Evolutionary conservation across 352 stramenopile species (phyloP).

Genomic region (Aphanomyces cochlioides): DNA sequence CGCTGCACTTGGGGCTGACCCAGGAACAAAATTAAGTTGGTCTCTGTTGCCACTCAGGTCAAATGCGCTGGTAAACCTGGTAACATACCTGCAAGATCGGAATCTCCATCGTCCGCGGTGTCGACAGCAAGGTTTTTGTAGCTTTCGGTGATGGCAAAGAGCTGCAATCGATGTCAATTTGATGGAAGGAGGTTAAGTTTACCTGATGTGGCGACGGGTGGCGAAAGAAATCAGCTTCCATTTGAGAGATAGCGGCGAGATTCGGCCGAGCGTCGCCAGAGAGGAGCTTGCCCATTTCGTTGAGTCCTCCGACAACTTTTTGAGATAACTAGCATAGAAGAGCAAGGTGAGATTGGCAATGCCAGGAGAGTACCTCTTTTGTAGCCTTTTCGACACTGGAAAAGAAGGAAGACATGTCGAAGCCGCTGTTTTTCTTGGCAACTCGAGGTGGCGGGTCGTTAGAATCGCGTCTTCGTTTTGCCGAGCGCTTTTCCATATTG

Average conservation of each 20-base stretch:
- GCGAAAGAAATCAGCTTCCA: conserved; percentile 24
- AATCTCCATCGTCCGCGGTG: background rate
- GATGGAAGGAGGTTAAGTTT: background rate
- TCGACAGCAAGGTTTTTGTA: conserved; percentile 8
- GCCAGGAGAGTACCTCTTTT: background rate
- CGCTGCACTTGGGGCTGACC: conserved; percentile 23
- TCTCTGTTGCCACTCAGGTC: background rate
- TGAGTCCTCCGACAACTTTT: conserved; percentile 15
- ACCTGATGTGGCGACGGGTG: background rate
- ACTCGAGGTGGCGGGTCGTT: background rate
- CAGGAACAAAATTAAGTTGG: conserved; percentile 13
- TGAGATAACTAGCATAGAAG: conserved; percentile 6
- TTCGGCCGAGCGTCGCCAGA: conserved; percentile 7
- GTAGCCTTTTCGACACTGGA: conserved; percentile 21
- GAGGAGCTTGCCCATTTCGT: conserved; percentile 22
- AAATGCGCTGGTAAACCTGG: background rate
- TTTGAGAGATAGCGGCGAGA: conserved; percentile 18
- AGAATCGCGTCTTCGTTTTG: background rate
- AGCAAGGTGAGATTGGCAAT: background rate
- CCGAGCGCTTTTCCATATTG: conserved; percentile 16
- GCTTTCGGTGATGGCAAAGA: conserved; percentile 19
- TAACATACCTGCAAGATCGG: conserved; percentile 10
- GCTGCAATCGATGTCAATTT: background rate
- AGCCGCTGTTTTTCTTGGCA: conserved; percentile 4
- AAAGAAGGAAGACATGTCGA: conserved; percentile 19